phyloP scores from a whole-genome alignment of 2,329 filamentous ascomycete species.

The Dothistroma pini region DNA sequence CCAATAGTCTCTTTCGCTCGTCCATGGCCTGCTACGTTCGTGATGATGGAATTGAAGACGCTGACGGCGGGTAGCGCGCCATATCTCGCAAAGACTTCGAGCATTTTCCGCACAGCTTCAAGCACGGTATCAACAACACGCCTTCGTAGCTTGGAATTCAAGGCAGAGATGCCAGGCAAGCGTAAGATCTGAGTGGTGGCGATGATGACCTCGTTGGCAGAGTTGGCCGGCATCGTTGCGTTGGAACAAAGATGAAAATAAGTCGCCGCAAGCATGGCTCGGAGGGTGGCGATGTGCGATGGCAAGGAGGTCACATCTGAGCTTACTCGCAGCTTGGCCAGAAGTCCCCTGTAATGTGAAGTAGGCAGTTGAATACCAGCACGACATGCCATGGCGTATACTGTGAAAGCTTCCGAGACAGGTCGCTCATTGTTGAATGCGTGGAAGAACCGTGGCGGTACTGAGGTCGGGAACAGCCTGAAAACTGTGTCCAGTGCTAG shows the following conservation, averaged over 20 bases:
- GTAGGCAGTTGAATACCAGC: constrained; percentile 39
- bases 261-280: constrained; percentile 41
- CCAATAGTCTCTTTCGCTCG: constrained; percentile 29
- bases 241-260: constrained; percentile 43
- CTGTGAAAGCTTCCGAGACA: constrained; percentile 45
- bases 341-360: constrained; percentile 32
- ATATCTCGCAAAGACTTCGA: constrained; percentile 30
- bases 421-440: constrained; percentile 46
- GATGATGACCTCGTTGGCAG: constrained; percentile 40
- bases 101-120: constrained; percentile 26
- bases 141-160: constrained; percentile 21
- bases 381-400: constrained; percentile 48
- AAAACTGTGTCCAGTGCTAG: constrained; percentile 49
- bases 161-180: constrained; percentile 15
- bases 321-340: constrained; percentile 32
- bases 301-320: constrained; percentile 17
- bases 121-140: constrained; percentile 27
- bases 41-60: constrained; percentile 40
- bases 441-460: constrained; percentile 43
- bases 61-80: constrained; percentile 28
- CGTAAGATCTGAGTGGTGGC: constrained; percentile 30
- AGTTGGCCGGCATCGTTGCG: constrained; percentile 34
- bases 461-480: constrained; percentile 44
- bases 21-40: constrained; percentile 34
- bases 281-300: constrained; percentile 24